These are phyloP conservation scores for Adansonia grandidieri DNA, from an alignment of 441 rosid genomes.

Conservation along the genomic window DNA sequence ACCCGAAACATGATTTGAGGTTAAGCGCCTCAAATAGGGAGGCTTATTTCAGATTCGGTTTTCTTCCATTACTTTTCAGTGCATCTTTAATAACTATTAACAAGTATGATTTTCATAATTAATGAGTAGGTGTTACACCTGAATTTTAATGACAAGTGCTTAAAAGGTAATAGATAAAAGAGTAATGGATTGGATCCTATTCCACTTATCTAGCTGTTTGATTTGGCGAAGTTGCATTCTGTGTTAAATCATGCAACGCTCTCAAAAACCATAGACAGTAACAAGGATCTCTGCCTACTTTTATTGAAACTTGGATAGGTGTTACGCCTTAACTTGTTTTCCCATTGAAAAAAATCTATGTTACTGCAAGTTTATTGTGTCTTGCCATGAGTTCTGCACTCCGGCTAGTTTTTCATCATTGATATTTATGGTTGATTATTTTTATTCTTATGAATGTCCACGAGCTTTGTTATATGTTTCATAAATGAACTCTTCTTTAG, in stretches of 20 bases:
- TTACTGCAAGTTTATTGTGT: not conserved
- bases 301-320: not conserved
- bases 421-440: not conserved
- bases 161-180: too few relatives aligned
- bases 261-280: not conserved
- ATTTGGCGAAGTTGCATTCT: slow-evolving; percentile 13
- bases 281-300: not conserved
- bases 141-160: too few relatives aligned
- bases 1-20: not conserved
- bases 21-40: not conserved
- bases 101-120: too few relatives aligned
- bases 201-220: not conserved
- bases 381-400: not conserved
- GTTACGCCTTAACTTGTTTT: not conserved
- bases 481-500: not conserved
- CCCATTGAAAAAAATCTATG: too few relatives aligned
- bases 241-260: not conserved
- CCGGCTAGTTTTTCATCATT: not conserved
- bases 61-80: too few relatives aligned
- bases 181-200: too few relatives aligned
- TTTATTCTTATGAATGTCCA: not conserved
- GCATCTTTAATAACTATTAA: too few relatives aligned
- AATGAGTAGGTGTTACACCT: too few relatives aligned
- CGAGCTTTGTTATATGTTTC: not conserved
- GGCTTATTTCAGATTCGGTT: too few relatives aligned